Evolutionary conservation across 441 rosid genomes (phyloP).

Genomic region (Pelargonium exstipulatum): DNA sequence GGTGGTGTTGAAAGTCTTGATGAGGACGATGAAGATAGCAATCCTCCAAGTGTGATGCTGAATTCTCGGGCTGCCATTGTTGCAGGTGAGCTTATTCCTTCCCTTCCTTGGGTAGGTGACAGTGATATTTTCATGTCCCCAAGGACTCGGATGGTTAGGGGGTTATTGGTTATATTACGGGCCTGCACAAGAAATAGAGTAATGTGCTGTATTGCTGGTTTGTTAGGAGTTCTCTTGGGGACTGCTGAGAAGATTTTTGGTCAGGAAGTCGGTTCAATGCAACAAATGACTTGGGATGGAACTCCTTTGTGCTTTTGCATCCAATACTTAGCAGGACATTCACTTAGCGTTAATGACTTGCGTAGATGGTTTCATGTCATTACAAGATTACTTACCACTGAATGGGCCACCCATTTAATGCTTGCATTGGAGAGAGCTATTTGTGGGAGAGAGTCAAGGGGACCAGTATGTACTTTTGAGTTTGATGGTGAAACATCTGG

Average conservation of each 20-base stretch:
- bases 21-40: slow-evolving; percentile 76
- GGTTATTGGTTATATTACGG: slow-evolving; percentile 83
- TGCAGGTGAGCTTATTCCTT: slow-evolving; percentile 88
- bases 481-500: slow-evolving; percentile 99
- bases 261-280: slow-evolving; percentile 47
- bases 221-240: slow-evolving; percentile 77
- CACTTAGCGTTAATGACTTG: slow-evolving; percentile 78
- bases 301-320: slow-evolving; percentile 77
- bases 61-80: slow-evolving; percentile 97
- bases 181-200: slow-evolving; percentile 98
- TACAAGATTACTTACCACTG: slow-evolving; percentile 48
- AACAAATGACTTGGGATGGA: slow-evolving; percentile 61
- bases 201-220: slow-evolving; percentile 94
- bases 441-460: slow-evolving; percentile 91
- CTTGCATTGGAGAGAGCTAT: slow-evolving; percentile 83
- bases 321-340: slow-evolving; percentile 83
- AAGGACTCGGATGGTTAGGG: slow-evolving; percentile 88
- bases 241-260: slow-evolving; percentile 76
- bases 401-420: slow-evolving; percentile 74
- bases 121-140: slow-evolving; percentile 70
- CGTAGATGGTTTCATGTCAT: slow-evolving; percentile 76
- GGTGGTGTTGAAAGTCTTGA: slow-evolving; percentile 99
- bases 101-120: slow-evolving; percentile 81
- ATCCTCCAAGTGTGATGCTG: slow-evolving; percentile 99
- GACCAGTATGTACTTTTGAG: slow-evolving; percentile 89